Base-by-base conservation (phyloP, 2,329 filamentous ascomycete species). In the Emmonsiellopsis sp. region DNA sequence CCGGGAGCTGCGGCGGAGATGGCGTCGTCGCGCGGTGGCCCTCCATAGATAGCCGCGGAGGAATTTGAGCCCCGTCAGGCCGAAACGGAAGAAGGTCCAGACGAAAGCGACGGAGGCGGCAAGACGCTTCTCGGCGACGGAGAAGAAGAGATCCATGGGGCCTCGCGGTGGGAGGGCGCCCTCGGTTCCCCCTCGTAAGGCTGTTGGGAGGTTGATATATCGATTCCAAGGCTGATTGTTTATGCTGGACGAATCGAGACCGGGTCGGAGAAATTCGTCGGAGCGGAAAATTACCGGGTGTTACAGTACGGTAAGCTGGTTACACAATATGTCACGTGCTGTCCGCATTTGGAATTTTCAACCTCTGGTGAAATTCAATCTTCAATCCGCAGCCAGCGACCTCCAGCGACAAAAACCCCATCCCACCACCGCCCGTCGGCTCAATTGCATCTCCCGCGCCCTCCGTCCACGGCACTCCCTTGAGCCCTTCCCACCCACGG, bases 141-240 rank as follows among this genome's bases (percentile, higher is more conserved):
- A 58, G 33, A 58, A 58, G 40, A 49, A 57, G 39, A 58, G 53
- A 42, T 57, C 56, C 51, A 58, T 56, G 39, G 31, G n/a, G 45
- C 13, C 36, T 45, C 21, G 32, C 11, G 31, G 13, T 17, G 27
- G 14, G 21, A 37, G 33, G 33, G 21, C 34, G 21, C 13, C 45
- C 17, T 33, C 33, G 13, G 3, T 47, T 36, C 17, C 45, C 32
- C 8, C 14, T 47, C 45, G 10, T 13, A 27, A 27, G 3, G 21
- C 8, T 10, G 14, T 37, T 11, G 6, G n/a, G 32, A 37, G 14
- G 33, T 33, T 11, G 45, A 17, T 36, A 14, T 2, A 33, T 47
- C 5, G n/a, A 33, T n/a, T n/a, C n/a, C n/a, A n/a, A n/a, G n/a
- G n/a, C n/a, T n/a, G n/a, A n/a, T 46, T 13, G 11, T 3, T 5